phyloP scores from a whole-genome alignment of 2,329 filamentous ascomycete genomes.

The Orbilia brochopaga region DNA sequence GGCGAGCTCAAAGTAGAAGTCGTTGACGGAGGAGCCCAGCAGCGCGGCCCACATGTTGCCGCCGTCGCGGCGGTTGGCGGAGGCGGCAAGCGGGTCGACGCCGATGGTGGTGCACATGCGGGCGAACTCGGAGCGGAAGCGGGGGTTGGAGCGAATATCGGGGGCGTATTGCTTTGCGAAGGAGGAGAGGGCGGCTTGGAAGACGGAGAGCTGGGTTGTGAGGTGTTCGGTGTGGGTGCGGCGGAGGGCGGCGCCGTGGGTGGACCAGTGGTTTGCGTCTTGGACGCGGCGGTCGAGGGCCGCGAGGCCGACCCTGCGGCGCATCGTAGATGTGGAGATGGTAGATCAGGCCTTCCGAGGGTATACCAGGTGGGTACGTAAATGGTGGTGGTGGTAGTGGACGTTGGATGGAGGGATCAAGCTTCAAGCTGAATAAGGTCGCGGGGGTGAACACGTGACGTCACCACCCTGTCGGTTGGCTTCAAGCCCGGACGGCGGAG shows the following conservation, averaged over 20 bases:
- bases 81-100: conserved; percentile 85
- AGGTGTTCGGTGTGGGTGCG: conserved; percentile 82
- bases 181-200: conserved; percentile 91
- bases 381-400: not conserved
- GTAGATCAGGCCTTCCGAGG: not conserved
- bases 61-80: conserved; percentile 60
- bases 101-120: conserved; percentile 98
- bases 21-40: conserved; percentile 87
- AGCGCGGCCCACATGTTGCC: conserved; percentile 91
- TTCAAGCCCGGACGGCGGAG: no score
- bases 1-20: conserved; percentile 97
- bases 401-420: not conserved
- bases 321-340: conserved; percentile 58
- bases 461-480: no score
- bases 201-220: conserved; percentile 91
- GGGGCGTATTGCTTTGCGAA: conserved; percentile 94
- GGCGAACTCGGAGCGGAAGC: conserved; percentile 94
- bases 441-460: not conserved
- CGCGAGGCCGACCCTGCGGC: conserved; percentile 85
- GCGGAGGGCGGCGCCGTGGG: conserved; percentile 75
- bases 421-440: no score
- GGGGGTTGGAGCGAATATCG: conserved; percentile 93
- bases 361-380: not conserved
- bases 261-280: conserved; percentile 42
- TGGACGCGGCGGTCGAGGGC: conserved; percentile 81